These are phyloP conservation scores for Pleurotus ostreatus DNA, from an alignment of 768 basidiomycete species.

Conservation along the genomic window DNA sequence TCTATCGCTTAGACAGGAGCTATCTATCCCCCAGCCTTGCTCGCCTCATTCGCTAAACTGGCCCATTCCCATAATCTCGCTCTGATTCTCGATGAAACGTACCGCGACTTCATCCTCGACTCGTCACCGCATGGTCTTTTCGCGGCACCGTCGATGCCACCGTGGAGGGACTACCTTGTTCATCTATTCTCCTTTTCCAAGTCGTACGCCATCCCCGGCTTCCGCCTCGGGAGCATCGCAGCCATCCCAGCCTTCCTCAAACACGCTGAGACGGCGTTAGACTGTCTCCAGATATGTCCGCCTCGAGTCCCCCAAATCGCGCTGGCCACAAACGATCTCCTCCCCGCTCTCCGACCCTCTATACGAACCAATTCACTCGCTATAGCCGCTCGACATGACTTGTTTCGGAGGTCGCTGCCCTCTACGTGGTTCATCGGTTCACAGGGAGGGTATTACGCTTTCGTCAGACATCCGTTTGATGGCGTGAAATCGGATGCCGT, in stretches of 20 bases:
- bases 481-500: constrained; percentile 47
- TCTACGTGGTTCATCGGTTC: constrained; percentile 57
- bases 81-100: constrained; percentile 84
- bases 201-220: constrained; percentile 76
- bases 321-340: constrained; percentile 40
- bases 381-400: constrained; percentile 45
- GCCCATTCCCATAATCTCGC: constrained; percentile 53
- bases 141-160: constrained; percentile 14
- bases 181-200: constrained; percentile 82
- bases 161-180: constrained; percentile 61
- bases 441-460: constrained; percentile 77
- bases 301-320: constrained; percentile 72
- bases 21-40: constrained; percentile 52
- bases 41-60: constrained; percentile 57
- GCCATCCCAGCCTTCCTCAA: constrained; percentile 52
- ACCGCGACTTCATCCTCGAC: constrained; percentile 69
- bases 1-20: constrained; percentile 54
- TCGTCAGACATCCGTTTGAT: constrained; percentile 62
- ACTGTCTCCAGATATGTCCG: constrained; percentile 78
- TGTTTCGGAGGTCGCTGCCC: constrained; percentile 51
- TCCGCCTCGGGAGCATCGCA: constrained; percentile 71
- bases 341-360: constrained; percentile 48
- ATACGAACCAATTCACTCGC: constrained; percentile 46
- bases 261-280: constrained; percentile 53
- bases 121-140: constrained; percentile 55